These are phyloP conservation scores for Boletus semigastroideus DNA, from an alignment of 1,284 basidiomycete species.

Conservation along the genomic window DNA sequence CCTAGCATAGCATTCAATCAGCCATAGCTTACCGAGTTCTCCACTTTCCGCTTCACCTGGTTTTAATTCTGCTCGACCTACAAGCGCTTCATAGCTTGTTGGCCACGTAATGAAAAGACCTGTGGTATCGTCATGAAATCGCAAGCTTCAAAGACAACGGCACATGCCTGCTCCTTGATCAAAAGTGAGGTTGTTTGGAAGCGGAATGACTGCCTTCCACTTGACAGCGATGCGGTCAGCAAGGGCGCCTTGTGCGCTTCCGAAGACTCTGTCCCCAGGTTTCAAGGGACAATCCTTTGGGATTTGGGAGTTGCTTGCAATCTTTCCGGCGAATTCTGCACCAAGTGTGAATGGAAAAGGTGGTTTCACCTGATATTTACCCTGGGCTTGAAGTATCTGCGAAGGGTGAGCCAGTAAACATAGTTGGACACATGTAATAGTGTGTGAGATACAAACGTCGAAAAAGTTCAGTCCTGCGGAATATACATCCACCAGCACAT, in stretches of 20 bases:
- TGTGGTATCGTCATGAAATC: conserved; percentile 27
- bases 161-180: conserved; percentile 61
- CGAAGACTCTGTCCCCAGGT: conserved; percentile 88
- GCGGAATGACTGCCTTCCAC: conserved; percentile 49
- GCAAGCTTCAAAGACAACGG: conserved; percentile 32
- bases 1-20: conserved; percentile 41
- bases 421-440: background rate
- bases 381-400: conserved; percentile 82
- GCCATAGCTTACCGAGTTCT: conserved; percentile 2
- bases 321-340: conserved; percentile 83
- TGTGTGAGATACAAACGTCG: conserved; percentile 48
- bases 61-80: conserved; percentile 79
- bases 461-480: conserved; percentile 80
- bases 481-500: conserved; percentile 84
- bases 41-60: conserved; percentile 44
- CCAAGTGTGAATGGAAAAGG: conserved; percentile 83
- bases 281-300: conserved; percentile 81
- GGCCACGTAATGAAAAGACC: conserved; percentile 84
- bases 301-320: conserved; percentile 74
- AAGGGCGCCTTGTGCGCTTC: conserved; percentile 78
- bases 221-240: conserved; percentile 69
- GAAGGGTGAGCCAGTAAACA: background rate
- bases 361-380: conserved; percentile 85
- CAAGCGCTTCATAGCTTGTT: conserved; percentile 86
- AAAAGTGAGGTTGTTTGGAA: conserved; percentile 64